Evolutionary conservation across 441 rosid genomes (phyloP), one percentile per base, ranked within the genome.

Genomic region (Biscutella laevigata): DNA sequence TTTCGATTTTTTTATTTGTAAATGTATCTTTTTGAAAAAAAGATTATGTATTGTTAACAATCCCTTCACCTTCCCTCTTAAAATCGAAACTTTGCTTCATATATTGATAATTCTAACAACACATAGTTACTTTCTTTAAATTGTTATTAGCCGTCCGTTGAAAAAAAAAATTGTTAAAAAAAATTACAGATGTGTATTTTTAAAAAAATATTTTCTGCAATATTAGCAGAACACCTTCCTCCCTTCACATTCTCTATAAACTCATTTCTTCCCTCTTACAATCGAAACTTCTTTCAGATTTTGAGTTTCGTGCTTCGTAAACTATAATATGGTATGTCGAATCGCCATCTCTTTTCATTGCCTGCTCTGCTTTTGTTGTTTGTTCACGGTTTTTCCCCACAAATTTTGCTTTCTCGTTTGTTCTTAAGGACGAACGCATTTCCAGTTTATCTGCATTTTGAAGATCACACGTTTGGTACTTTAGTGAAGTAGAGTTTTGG

Each of bases 381-480:
- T 35, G 15, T 4, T 6, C 14, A 27, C 8, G 4, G 15, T 34
- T 17, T 0, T 36, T 19, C n/a, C n/a, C 5, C 22, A 25, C 54
- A 11, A 15, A 20, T 27, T 26, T 28, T 20, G 22, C 48, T 65
- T 13, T 4, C 28, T 65, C 2, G 40, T 7, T 65, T 65, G 32
- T 41, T 20, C 15, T 24, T 12, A 13, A 33, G 25, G 8, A 21
- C 16, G 38, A 51, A 1, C 36, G 24, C 25, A 42, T 28, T 20
- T 2, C 7, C 1, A 3, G 11, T 52, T 35, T 45, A 44, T 10
- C 65, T 59, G 61, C 66, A 66, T 50, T 66, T 53, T 66, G 51
- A n/a, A 7, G 24, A 66, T 59, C 60, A 45, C 51, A 44, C 50
- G 38, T 58, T 66, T 51, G 10, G 59, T 3, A 57, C 47, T 59